These are phyloP conservation scores for Colletotrichum sp. DNA, from an alignment of 2,329 filamentous ascomycete genomes.

Conservation along the genomic window DNA sequence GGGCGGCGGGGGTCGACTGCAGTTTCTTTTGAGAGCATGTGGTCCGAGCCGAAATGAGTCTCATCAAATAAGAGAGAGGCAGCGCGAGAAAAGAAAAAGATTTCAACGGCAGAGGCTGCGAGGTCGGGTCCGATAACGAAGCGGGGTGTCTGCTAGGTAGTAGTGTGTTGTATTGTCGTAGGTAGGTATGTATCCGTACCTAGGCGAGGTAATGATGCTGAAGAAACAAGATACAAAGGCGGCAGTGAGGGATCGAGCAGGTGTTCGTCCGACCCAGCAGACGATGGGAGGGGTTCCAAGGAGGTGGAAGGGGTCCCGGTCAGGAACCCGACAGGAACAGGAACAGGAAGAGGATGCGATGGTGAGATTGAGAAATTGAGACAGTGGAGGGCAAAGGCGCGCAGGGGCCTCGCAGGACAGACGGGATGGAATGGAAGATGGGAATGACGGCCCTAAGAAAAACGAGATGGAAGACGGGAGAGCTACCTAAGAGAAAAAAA, in stretches of 20 bases:
- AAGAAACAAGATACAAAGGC: neutral
- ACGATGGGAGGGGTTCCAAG: neutral
- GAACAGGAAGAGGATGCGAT: neutral
- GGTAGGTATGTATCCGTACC: neutral
- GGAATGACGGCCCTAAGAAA: neutral
- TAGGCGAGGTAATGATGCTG: neutral
- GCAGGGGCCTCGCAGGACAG: neutral
- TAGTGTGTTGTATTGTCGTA: neutral
- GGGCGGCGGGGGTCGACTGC: neutral
- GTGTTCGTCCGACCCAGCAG: neutral
- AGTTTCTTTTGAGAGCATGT: conserved; percentile 17
- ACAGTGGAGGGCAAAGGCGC: neutral
- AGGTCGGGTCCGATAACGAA: neutral
- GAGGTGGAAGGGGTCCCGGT: neutral
- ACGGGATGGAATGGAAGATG: neutral
- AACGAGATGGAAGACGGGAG: neutral
- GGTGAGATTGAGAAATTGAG: neutral
- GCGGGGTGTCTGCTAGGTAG: neutral
- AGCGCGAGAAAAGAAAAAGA: neutral
- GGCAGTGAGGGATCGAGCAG: neutral
- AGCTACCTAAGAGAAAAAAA: neutral
- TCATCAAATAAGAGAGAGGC: neutral
- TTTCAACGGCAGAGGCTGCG: neutral
- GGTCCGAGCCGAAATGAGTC: conserved; percentile 19
- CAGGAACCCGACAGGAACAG: neutral